Evolutionary conservation across 805 yeast genomes (phyloP).

Genomic region (Suhomyces vadensis): DNA sequence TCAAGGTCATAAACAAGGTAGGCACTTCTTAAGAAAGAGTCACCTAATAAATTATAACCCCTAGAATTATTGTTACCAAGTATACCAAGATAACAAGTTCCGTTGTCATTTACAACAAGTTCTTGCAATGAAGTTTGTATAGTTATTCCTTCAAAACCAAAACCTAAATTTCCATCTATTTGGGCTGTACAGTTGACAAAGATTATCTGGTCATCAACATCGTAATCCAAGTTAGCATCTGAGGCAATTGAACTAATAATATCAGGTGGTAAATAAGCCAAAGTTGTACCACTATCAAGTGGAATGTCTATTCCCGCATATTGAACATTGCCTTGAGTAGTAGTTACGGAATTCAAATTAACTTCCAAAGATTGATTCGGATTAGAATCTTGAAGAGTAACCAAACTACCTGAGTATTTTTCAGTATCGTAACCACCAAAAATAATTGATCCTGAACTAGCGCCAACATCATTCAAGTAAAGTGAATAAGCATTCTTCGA

Average conservation of each 20-base stretch:
- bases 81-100: background rate
- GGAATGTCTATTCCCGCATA: background rate
- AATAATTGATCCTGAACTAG: conserved; percentile 22
- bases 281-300: conserved; percentile 12
- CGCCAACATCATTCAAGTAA: conserved; percentile 20
- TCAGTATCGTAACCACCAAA: conserved; percentile 36
- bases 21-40: conserved; percentile 60
- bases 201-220: background rate
- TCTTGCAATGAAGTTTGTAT: conserved; percentile 7
- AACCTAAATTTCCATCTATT: background rate
- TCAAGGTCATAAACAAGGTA: conserved; percentile 67
- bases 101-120: conserved; percentile 1
- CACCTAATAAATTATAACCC: conserved; percentile 50
- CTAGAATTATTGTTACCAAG: background rate
- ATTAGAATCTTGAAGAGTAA: conserved; percentile 9
- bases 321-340: background rate
- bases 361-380: background rate
- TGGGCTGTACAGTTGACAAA: background rate
- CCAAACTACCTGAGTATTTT: conserved; percentile 19
- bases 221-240: background rate
- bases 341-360: background rate
- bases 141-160: conserved; percentile 8
- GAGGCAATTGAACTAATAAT: background rate
- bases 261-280: conserved; percentile 8
- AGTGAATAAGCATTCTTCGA: conserved; percentile 25